Base-by-base conservation (phyloP, 2,329 filamentous ascomycete genomes). In the Fusarium xylarioides region DNA sequence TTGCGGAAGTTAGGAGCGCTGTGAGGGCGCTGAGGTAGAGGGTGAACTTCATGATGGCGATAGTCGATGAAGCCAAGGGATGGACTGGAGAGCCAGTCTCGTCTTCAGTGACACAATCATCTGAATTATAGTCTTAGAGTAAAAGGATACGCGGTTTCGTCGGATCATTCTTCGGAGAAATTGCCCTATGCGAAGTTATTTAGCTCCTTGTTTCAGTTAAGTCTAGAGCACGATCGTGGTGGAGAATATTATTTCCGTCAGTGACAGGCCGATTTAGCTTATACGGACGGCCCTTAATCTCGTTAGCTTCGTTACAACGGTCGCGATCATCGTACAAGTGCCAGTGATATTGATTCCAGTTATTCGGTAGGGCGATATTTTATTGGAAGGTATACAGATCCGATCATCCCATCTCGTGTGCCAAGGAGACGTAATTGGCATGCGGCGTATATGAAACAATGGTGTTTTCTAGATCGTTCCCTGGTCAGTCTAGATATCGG, bases 391-490 rank as follows among this genome's bases (percentile, higher is more conserved):
- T 6, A 26, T 21, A 11, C 30, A 21, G 18, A 26, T 19, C n/a
- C 18, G 11, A 16, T 26, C n/a, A 11, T 35, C n/a, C 21, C 12
- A 52, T 52, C 4, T 21, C 0, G 4, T 7, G 7, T 5, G 11
- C 19, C 3, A 18, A 7, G 6, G 8, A 4, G 23, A 8, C 0
- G 7, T 14, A 7, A 10, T 14, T 10, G n/a, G 10, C 10, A 15
- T 11, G 16, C 3, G n/a, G 4, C 4, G 4, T 12, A 15, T 7
- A 5, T 23, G 15, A 26, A 19, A 34, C n/a, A 23, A 23, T 2
- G 2, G 6, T 12, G 30, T 35, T 50, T 44, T 7, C 30, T 0
- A 19, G n/a, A 14, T 26, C 6, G 18, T 14, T 6, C 2, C 12
- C 21, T 19, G 18, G 8, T 18, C 15, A n/a, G 16, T 23, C n/a